Evolutionary conservation across 2,329 filamentous ascomycete genomes (phyloP).

Genomic region (Aspergillus versicolor): DNA sequence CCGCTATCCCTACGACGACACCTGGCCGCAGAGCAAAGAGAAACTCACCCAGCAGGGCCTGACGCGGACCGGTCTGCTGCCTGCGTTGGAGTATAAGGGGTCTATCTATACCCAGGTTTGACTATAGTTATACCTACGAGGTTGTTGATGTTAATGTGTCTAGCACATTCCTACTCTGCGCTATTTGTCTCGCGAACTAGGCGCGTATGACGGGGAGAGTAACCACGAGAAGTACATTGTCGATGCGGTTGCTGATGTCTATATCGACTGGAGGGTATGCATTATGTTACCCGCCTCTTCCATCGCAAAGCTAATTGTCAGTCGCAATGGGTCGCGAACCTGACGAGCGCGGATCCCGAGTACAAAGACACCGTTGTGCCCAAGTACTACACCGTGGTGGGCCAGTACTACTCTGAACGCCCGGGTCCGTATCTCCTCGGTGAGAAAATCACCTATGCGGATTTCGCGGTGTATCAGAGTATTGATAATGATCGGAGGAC

Average conservation of each 20-base stretch:
- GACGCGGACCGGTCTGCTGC: neutral
- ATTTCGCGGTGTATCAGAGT: slow-evolving; percentile 4
- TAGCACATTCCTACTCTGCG: slow-evolving; percentile 3
- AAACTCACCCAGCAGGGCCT: neutral
- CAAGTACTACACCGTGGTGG: neutral
- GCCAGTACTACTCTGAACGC: neutral
- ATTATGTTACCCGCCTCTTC: neutral
- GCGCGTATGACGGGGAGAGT: neutral
- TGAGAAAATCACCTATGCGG: neutral
- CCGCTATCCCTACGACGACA: neutral
- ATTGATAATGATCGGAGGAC: slow-evolving; percentile 6
- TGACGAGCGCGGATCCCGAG: neutral
- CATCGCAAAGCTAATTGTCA: neutral
- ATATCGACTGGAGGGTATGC: slow-evolving; percentile 1
- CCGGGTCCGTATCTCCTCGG: neutral
- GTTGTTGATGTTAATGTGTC: too few relatives aligned
- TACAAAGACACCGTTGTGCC: neutral
- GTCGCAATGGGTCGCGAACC: neutral
- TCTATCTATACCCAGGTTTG: neutral
- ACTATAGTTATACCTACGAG: too few relatives aligned
- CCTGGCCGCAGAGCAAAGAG: neutral
- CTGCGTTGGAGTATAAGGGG: neutral
- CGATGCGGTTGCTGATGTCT: neutral
- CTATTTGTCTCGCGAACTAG: neutral
- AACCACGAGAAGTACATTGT: neutral